Evolutionary conservation across 495 filamentous ascomycete genomes (phyloP).

Genomic region (Aspergillus hancockii): DNA sequence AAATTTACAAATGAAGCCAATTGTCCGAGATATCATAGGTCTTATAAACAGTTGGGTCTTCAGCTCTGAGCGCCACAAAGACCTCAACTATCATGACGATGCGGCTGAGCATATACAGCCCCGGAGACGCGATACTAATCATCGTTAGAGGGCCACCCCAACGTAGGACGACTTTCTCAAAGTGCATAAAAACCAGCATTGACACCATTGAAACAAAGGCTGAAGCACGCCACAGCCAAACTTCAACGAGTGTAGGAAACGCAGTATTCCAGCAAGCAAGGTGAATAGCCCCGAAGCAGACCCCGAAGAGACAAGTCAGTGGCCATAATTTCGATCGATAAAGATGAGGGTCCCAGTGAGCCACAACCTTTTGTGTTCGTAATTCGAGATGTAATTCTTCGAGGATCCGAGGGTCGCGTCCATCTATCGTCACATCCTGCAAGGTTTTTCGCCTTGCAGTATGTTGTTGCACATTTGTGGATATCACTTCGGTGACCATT

Average conservation of each 20-base stretch:
- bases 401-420: not conserved
- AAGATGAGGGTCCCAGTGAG: conserved; percentile 10
- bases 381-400: not conserved
- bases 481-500: too few relatives aligned
- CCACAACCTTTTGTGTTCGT: conserved; percentile 1
- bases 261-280: conserved; percentile 10
- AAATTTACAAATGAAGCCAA: not conserved
- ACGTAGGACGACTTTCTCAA: conserved; percentile 32
- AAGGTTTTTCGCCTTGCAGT: too few relatives aligned
- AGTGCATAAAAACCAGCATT: conserved; percentile 37
- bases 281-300: conserved; percentile 9
- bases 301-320: conserved; percentile 7
- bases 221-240: conserved; percentile 33
- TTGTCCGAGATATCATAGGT: conserved; percentile 17
- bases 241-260: conserved; percentile 2
- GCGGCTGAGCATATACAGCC: conserved; percentile 31
- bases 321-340: conserved; percentile 7
- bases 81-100: conserved; percentile 31
- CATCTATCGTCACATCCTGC: not conserved
- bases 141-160: conserved; percentile 33
- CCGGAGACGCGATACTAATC: conserved; percentile 29
- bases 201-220: conserved; percentile 25
- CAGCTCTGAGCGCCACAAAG: conserved; percentile 27
- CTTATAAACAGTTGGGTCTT: conserved; percentile 27
- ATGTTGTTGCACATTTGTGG: too few relatives aligned